These are phyloP conservation scores for Cordyceps javanica DNA, from an alignment of 2,329 filamentous ascomycete genomes.

Conservation along the genomic window DNA sequence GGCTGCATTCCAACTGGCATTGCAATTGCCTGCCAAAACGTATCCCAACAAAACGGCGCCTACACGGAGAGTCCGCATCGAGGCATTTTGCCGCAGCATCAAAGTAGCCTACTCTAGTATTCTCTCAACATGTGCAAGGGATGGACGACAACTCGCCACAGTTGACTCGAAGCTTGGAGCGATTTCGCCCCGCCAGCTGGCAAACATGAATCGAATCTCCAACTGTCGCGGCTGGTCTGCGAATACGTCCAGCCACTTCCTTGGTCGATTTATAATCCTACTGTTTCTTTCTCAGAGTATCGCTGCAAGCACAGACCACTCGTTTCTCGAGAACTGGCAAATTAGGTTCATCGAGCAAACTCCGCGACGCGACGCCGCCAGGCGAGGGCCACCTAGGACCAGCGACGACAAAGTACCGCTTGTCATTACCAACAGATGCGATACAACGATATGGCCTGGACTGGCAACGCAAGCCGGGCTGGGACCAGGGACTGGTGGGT, in stretches of 20 bases:
- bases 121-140: neutral
- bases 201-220: neutral
- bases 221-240: neutral
- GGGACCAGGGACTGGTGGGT: conserved; percentile 61
- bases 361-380: conserved; percentile 21
- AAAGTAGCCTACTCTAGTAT: neutral
- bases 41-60: neutral
- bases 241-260: neutral
- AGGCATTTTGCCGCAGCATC: neutral
- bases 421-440: conserved; percentile 65
- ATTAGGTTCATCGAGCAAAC: conserved; percentile 22
- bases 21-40: neutral
- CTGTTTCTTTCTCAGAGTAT: neutral
- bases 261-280: neutral
- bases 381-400: conserved; percentile 26
- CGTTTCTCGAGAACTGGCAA: conserved; percentile 17
- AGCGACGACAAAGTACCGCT: conserved; percentile 47
- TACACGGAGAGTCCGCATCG: neutral
- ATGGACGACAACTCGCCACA: neutral
- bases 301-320: neutral
- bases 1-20: too few relatives aligned
- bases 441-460: conserved; percentile 67
- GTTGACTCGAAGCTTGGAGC: neutral
- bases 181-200: neutral
- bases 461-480: conserved; percentile 67